phyloP scores from a whole-genome alignment of 164 flowering plant genomes.

The Litsea cubeba region DNA sequence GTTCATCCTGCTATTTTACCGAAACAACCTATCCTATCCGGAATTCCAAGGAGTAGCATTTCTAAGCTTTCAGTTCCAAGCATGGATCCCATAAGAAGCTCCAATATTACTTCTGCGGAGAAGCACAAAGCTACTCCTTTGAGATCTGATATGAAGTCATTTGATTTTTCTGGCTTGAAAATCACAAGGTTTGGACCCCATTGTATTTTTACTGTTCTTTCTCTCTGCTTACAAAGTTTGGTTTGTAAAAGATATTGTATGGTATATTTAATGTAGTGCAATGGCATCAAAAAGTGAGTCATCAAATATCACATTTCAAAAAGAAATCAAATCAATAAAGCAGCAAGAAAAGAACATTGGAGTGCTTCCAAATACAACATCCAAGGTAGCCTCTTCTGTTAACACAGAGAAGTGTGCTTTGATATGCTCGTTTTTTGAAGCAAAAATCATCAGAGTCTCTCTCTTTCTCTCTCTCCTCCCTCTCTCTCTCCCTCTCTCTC shows the following conservation, averaged over 20 bases:
- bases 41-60: constrained; percentile 18
- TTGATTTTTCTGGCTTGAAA: constrained; percentile 34
- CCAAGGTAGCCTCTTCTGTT: constrained; percentile 20
- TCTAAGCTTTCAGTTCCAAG: constrained; percentile 20
- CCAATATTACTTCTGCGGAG: constrained; percentile 21
- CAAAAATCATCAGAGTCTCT: constrained; percentile 59
- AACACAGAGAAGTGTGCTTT: constrained; percentile 27
- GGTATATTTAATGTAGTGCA: constrained; percentile 23
- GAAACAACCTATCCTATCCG: constrained; percentile 18
- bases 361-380: constrained; percentile 6
- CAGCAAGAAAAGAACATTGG: constrained; percentile 15
- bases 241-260: not conserved
- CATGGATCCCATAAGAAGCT: constrained; percentile 17
- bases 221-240: not conserved
- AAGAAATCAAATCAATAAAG: constrained; percentile 22
- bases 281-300: constrained; percentile 21
- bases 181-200: constrained; percentile 30
- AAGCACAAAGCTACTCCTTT: constrained; percentile 20
- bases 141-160: constrained; percentile 24
- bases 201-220: not conserved
- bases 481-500: too few relatives aligned
- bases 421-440: constrained; percentile 43
- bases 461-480: not conserved
- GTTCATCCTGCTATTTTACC: constrained; percentile 21
- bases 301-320: constrained; percentile 17